Evolutionary conservation across 2,329 filamentous ascomycete genomes (phyloP), one percentile per base, ranked within the genome.

Genomic region (Colletotrichum endophyticum): DNA sequence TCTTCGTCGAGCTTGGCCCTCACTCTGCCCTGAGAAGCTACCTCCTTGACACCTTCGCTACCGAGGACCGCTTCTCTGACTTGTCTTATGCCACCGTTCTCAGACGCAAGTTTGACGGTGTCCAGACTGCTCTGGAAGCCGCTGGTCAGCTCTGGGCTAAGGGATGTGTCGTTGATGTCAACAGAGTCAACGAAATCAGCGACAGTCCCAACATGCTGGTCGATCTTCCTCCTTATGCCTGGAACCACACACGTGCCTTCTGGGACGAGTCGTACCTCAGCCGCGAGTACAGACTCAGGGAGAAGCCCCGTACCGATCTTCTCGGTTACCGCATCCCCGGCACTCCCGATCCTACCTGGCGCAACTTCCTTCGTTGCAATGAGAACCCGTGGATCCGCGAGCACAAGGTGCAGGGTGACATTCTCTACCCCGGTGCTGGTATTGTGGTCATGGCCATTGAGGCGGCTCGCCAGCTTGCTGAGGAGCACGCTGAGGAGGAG

Each of bases 41-140:
- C 1, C 84, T 90, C 70, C 88, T 89, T 79, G 87, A 89, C 80
- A 89, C 89, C n/a, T 80, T 89, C 28, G 88, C 88, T 76, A 81
- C 66, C 9, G 70, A 76, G 74, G 66, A 66, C 32, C 73, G 63
- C 1, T 71, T 77, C 34, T 72, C 75, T 5, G 68, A 75, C 5
- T 44, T 77, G 6, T 69, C 59, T 7, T 77, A 77, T 27, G 22
- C 61, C 28, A 76, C 73, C 1, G 30, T 69, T 6, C 76, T 77
- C 15, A 69, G 68, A 56, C 70, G 76, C 16, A 77, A 77, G 27
- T 87, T 89, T 66, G 84, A 80, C 6, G 83, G 81, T 0, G 76
- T 78, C 9, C 68, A 77, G 0, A 80, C 81, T 4, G 72, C 86
- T 0, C 79, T 87, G 27, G 76, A 80, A 5, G 76, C 82, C 5